A percentile compares a stretch with the other conserved stretches of the same genome.
These are phyloP conservation scores for Metschnikowia bowlesiae DNA, from an alignment of 805 yeast species.

Conservation along the genomic window DNA sequence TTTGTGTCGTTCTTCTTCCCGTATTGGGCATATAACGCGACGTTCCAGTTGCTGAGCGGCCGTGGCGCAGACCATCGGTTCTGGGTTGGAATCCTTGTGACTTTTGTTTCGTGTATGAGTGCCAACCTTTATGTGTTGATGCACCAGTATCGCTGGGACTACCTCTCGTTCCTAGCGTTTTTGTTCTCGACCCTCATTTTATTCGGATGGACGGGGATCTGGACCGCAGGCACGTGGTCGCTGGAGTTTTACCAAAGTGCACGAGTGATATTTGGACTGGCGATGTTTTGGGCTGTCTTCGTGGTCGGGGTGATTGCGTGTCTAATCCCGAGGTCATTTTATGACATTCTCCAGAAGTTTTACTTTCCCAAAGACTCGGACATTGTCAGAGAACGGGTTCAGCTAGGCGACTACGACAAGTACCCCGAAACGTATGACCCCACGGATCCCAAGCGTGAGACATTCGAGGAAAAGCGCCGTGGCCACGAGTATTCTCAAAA, in stretches of 20 bases:
- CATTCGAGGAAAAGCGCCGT: constrained; percentile 2
- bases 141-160: constrained; percentile 79
- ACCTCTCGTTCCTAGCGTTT: constrained; percentile 57
- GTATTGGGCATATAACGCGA: constrained; percentile 47
- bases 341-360: constrained; percentile 51
- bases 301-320: constrained; percentile 62
- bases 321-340: constrained; percentile 62
- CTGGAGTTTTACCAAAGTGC: constrained; percentile 61
- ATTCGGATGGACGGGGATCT: constrained; percentile 76
- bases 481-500: background rate
- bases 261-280: constrained; percentile 51
- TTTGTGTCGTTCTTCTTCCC: constrained; percentile 66
- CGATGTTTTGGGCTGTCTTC: constrained; percentile 63
- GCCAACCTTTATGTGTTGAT: constrained; percentile 63
- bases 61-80: constrained; percentile 65
- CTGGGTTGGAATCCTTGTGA: constrained; percentile 64
- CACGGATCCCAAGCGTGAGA: constrained; percentile 65
- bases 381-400: constrained; percentile 67
- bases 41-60: constrained; percentile 47
- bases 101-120: constrained; percentile 60
- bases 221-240: constrained; percentile 55
- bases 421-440: constrained; percentile 73
- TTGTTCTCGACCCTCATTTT: constrained; percentile 55
- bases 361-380: constrained; percentile 65
- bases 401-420: constrained; percentile 59